A percentile compares a stretch with the other conserved stretches of the same genome.
Evolutionary conservation across 1,284 basidiomycete species (phyloP).

Genomic region (Phylloporus sp.): DNA sequence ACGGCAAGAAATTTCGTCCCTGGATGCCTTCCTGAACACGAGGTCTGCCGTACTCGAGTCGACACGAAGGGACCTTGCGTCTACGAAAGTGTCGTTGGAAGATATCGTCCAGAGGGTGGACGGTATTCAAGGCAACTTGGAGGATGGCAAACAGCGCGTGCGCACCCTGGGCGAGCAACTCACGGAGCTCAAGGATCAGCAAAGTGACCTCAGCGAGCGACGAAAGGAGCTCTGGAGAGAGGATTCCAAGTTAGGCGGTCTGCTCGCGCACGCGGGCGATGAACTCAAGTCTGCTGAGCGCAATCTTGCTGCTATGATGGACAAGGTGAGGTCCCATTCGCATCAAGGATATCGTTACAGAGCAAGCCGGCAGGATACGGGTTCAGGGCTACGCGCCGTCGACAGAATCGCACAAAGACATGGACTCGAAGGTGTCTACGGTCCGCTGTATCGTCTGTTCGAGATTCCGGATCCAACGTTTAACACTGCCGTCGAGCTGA

Average conservation of each 20-base stretch:
- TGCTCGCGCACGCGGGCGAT: slow-evolving; percentile 78
- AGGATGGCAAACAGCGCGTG: slow-evolving; percentile 77
- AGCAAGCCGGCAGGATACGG: slow-evolving; percentile 75
- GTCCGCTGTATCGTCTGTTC: slow-evolving; percentile 94
- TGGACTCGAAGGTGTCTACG: slow-evolving; percentile 84
- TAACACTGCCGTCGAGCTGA: slow-evolving; percentile 93
- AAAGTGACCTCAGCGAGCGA: slow-evolving; percentile 78
- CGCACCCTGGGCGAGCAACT: slow-evolving; percentile 75
- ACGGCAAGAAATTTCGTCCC: slow-evolving; percentile 73
- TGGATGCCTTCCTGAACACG: slow-evolving; percentile 63
- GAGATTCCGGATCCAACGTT: slow-evolving; percentile 90
- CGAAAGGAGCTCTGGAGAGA: slow-evolving; percentile 96
- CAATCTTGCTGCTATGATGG: slow-evolving; percentile 89
- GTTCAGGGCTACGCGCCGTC: slow-evolving; percentile 85
- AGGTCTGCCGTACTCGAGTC: slow-evolving; percentile 62
- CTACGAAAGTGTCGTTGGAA: slow-evolving; percentile 54
- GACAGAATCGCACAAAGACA: slow-evolving; percentile 82
- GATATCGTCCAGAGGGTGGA: slow-evolving; percentile 69
- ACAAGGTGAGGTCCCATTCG: slow-evolving; percentile 68
- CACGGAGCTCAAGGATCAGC: slow-evolving; percentile 72
- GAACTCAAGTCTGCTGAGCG: slow-evolving; percentile 86
- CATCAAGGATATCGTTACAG: slow-evolving; percentile 4
- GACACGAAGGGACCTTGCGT: slow-evolving; percentile 54
- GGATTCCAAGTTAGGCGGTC: slow-evolving; percentile 86
- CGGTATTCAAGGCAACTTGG: slow-evolving; percentile 73